phyloP scores from a whole-genome alignment of 768 basidiomycete genomes.

The Phylloporus sp. region DNA sequence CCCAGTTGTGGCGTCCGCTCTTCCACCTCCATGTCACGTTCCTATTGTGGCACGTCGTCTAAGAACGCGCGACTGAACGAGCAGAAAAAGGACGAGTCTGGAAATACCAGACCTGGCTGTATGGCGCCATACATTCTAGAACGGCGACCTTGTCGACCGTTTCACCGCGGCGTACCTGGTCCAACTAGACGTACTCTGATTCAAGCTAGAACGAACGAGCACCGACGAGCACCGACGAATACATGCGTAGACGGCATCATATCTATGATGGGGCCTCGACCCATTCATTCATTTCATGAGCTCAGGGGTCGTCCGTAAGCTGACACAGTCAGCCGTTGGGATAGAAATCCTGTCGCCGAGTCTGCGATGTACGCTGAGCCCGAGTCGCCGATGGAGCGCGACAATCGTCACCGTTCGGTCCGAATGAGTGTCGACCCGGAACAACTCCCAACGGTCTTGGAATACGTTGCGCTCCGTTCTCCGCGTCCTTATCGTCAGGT shows the following conservation, averaged over 20 bases:
- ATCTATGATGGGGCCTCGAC: background rate
- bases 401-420: background rate
- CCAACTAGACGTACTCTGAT: background rate
- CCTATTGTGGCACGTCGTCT: background rate
- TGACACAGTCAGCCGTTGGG: background rate
- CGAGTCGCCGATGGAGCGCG: background rate
- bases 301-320: background rate
- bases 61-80: background rate
- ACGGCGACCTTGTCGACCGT: background rate
- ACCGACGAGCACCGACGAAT: background rate
- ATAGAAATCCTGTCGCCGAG: background rate
- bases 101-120: background rate
- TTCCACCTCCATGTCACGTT: constrained; percentile 3
- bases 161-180: constrained; percentile 2
- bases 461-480: background rate
- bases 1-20: constrained; percentile 5
- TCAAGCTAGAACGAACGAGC: background rate
- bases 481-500: background rate
- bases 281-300: background rate
- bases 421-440: background rate
- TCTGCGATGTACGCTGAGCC: background rate
- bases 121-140: background rate
- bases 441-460: background rate
- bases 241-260: background rate
- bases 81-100: background rate